These are phyloP conservation scores for Saxophila tyrrhenica DNA, from an alignment of 495 filamentous ascomycete species.

Conservation along the genomic window DNA sequence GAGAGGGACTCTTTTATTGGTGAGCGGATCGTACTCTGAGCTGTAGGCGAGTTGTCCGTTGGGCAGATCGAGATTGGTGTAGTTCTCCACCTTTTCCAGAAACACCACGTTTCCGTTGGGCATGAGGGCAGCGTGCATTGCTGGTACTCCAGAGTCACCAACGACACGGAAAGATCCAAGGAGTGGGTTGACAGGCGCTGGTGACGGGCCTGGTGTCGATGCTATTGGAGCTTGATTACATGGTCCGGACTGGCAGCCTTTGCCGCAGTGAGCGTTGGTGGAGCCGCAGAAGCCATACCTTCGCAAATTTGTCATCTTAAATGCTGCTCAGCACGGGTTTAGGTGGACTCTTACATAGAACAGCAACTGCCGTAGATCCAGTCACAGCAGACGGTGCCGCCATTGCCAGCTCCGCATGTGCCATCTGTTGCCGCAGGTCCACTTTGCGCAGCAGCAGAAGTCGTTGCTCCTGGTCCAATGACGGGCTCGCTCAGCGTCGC, in stretches of 20 bases:
- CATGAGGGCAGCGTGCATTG: constrained; percentile 52
- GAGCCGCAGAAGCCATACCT: constrained; percentile 38
- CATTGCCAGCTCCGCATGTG: constrained; percentile 38
- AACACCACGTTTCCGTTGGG: constrained; percentile 50
- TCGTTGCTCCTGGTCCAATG: constrained; percentile 15
- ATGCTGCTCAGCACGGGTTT: no score
- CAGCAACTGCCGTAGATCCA: constrained; percentile 41
- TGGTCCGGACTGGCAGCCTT: constrained; percentile 37
- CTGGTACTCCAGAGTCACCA: constrained; percentile 49
- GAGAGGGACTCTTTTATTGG: constrained; percentile 38
- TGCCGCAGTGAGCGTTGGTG: constrained; percentile 33
- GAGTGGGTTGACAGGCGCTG: constrained; percentile 26
- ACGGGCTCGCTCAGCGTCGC: constrained; percentile 13
- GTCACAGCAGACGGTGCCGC: constrained; percentile 37
- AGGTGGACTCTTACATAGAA: constrained; percentile 21
- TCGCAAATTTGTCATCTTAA: no score
- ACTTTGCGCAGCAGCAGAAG: constrained; percentile 22
- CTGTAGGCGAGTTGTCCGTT: constrained; percentile 49
- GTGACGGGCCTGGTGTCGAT: constrained; percentile 24
- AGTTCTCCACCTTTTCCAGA: constrained; percentile 54
- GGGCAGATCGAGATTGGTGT: constrained; percentile 42
- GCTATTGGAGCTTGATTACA: constrained; percentile 23
- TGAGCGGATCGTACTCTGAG: constrained; percentile 45
- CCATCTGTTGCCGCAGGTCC: constrained; percentile 35
- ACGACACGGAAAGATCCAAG: constrained; percentile 39